Base-by-base conservation (phyloP, 331 rosid species). In the Quercus lobata region DNA sequence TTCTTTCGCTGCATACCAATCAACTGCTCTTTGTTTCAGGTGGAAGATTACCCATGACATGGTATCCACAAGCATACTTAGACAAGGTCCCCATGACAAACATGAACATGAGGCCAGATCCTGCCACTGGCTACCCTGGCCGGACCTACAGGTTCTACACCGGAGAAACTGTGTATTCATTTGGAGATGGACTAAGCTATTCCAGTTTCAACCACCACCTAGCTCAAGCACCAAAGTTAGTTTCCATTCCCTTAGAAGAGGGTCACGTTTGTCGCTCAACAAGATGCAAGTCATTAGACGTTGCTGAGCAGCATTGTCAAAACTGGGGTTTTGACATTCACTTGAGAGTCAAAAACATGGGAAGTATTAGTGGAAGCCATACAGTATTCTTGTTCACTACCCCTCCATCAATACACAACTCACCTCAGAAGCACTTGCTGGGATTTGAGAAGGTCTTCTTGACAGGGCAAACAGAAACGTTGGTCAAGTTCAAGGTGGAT, bases 31-130 rank as follows among this genome's bases (percentile, higher is more conserved):
- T 61, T 78, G 55, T 62, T 80, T 75, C 89, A 92, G 99, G 98
- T 88, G 99, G 98, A 77, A 91, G 97, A 84, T 82, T 96, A 63
- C 98, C 99, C 5, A 90, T 96, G 85, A 93, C 99, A 57, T 96
- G 99, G 99, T 96, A 96, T 80, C 99, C 99, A 12, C 90, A 93
- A 83, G 84, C 98, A 3, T 96, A 88, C 57, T 90, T 86, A 74
- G 96, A 90, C 58, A 86, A 90, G 63, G 93, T 93, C 22, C 97
- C 99, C 32, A 96, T 96, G 99, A 91, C 94, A 32, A 87, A 89
- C 88, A 96, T 96, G 99, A 96, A 88, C 91, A 96, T 96, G 99
- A 91, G 99, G 79, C 88, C 99, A 21, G 93, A 90, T 83, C 83
- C 97, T 52, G 65, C 90, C 1, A 91, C 55, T 6, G 97, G 99